Evolutionary conservation across 1,284 basidiomycete genomes (phyloP), one percentile per base, ranked within the genome.

Genomic region (Tilletia indica): DNA sequence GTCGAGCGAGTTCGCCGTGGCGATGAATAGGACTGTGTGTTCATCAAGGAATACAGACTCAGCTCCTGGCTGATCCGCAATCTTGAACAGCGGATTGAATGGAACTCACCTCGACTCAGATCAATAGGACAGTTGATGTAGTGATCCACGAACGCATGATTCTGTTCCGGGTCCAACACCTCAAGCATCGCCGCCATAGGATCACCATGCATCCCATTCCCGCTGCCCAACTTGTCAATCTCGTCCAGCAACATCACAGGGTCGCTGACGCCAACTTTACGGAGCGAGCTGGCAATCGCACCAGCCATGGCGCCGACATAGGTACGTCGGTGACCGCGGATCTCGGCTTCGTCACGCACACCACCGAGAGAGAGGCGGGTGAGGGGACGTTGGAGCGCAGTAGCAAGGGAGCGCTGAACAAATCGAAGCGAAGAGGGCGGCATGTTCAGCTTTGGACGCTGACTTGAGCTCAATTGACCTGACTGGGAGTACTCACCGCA

Each of bases 361-460:
- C 86, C 86, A 56, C 86, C 85, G 25, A 86, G 79, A 39, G 82
- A 84, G 25, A 86, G 68, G 68, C 70, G 72, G 48, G 77, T 76
- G 70, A 80, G 82, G 12, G 87, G 93, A 0, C 93, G 92, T 2
- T 92, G 91, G 70, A 91, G 91, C 9, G 92, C 92, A 34, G 94
- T 83, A 36, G 85, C 85, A 16, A 86, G 78, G 38, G 81, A 83
- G 34, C 78, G 45, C 45, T 67, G 66, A 8, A 12, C 51, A 67
- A 39, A 48, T 49, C 71, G 61, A 68, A 67, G 0, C 63, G 12
- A 45, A 54, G 67, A 39, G 19, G 67, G 34, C 47, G 63, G 71
- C 11, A 4, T 14, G 9, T n/a, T 21, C 63, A 66, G 38, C 25
- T 31, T 31, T 31, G 25, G 0, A 31, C 25, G 25, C 1, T 31